Conservation (phyloP, 2,329 filamentous ascomycete genomes). For the Aureobasidium sp. region DNA sequence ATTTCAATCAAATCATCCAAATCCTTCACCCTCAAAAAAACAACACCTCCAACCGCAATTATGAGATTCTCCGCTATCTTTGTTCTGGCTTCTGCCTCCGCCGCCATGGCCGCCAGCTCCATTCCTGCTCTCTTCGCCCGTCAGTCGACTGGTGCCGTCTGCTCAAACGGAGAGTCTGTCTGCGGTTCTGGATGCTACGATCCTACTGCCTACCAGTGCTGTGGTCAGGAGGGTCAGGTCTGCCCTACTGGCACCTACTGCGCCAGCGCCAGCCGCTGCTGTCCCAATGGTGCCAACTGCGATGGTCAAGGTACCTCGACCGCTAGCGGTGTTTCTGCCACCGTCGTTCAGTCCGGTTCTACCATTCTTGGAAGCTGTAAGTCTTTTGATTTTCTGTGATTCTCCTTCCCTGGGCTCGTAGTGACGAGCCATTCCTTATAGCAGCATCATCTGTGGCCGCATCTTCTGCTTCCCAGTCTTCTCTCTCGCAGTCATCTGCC, state of each 20-base stretch:
- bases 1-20: not conserved
- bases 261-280: not conserved
- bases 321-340: not conserved
- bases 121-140: conserved; percentile 10
- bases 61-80: conserved; percentile 9
- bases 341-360: not conserved
- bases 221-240: not conserved
- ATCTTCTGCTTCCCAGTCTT: not conserved
- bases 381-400: not conserved
- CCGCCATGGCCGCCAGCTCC: not conserved
- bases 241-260: not conserved
- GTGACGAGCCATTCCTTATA: not conserved
- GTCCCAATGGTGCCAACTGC: conserved; percentile 10
- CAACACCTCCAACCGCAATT: not conserved
- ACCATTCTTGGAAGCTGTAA: conserved; percentile 14
- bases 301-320: conserved; percentile 14
- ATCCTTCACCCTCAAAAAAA: not conserved
- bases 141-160: not conserved
- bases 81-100: conserved; percentile 7
- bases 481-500: conserved; percentile 9
- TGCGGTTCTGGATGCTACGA: conserved; percentile 14
- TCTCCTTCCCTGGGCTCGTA: not conserved
- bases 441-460: not conserved
- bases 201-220: conserved; percentile 4
- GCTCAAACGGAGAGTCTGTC: conserved; percentile 4